These are phyloP conservation scores for Picochlorum costavermella DNA, from an alignment of 139 green algal species.

Conservation along the genomic window DNA sequence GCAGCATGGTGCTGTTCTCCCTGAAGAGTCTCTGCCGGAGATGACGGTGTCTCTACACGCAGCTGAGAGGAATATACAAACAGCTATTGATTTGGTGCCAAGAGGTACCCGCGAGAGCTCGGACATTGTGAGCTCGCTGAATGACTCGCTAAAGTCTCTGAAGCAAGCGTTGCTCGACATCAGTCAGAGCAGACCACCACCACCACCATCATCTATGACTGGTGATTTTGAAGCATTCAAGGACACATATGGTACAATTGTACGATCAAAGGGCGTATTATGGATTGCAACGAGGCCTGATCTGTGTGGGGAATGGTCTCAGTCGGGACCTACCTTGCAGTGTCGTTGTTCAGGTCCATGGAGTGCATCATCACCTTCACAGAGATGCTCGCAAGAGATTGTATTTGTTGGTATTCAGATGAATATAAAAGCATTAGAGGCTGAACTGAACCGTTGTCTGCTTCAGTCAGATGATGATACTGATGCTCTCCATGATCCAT, in stretches of 20 bases:
- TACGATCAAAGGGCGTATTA: conserved; percentile 66
- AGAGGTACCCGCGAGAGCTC: too few relatives aligned
- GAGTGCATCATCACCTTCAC: conserved; percentile 52
- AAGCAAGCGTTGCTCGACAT: too few relatives aligned
- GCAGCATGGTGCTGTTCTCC: not conserved
- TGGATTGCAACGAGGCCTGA: conserved; percentile 54
- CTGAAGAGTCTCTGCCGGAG: not conserved
- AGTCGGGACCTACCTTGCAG: conserved; percentile 45
- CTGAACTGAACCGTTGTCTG: conserved; percentile 57
- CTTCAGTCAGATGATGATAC: conserved; percentile 12
- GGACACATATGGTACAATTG: conserved; percentile 27
- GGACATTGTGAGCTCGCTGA: too few relatives aligned
- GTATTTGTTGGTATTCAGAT: conserved; percentile 69
- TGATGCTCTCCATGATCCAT: conserved; percentile 33
- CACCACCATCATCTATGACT: not conserved
- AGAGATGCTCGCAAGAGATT: conserved; percentile 53
- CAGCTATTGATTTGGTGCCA: too few relatives aligned
- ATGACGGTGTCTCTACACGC: not conserved
- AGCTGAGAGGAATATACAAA: not conserved
- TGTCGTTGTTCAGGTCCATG: conserved; percentile 56
- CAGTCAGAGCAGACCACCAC: not conserved
- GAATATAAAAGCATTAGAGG: conserved; percentile 30
- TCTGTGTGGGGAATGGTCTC: conserved; percentile 62
- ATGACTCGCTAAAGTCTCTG: too few relatives aligned
- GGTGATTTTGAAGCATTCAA: not conserved